Percentiles rank a stretch among this genome's conserved stretches.
These are phyloP conservation scores for Saccharomycopsis amapae DNA, from an alignment of 805 yeast genomes.

Conservation along the genomic window DNA sequence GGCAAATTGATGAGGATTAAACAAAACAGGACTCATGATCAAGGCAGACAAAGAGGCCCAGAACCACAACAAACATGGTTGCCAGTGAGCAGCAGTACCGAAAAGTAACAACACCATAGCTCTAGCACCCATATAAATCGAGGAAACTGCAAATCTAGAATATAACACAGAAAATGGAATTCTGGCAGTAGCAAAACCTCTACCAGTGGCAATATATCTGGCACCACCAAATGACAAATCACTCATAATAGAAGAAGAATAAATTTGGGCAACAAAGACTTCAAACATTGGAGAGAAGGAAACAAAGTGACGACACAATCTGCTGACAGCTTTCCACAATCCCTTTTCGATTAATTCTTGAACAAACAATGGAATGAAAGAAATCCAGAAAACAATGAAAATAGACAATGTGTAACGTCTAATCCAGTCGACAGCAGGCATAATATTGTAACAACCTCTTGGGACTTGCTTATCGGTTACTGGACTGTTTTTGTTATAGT, in stretches of 20 bases:
- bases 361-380: conserved; percentile 79
- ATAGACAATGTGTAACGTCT: conserved; percentile 82
- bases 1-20: conserved; percentile 72
- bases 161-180: conserved; percentile 64
- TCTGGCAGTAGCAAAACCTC: conserved; percentile 88
- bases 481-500: conserved; percentile 57
- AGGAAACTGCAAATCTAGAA: conserved; percentile 65
- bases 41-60: conserved; percentile 65
- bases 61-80: conserved; percentile 63
- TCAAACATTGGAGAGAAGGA: conserved; percentile 90
- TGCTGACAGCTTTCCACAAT: conserved; percentile 57
- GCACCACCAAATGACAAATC: conserved; percentile 91
- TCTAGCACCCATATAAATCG: conserved; percentile 73
- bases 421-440: conserved; percentile 88
- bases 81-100: conserved; percentile 78
- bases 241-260: conserved; percentile 66
- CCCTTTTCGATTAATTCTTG: conserved; percentile 90
- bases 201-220: conserved; percentile 81
- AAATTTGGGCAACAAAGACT: conserved; percentile 91
- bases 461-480: conserved; percentile 71
- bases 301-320: conserved; percentile 67
- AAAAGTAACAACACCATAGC: conserved; percentile 63
- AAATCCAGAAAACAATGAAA: conserved; percentile 86
- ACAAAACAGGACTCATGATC: conserved; percentile 63
- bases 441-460: conserved; percentile 75